Conservation (phyloP, 2,329 filamentous ascomycete genomes). For the Trichoderma atrobrunneum region DNA sequence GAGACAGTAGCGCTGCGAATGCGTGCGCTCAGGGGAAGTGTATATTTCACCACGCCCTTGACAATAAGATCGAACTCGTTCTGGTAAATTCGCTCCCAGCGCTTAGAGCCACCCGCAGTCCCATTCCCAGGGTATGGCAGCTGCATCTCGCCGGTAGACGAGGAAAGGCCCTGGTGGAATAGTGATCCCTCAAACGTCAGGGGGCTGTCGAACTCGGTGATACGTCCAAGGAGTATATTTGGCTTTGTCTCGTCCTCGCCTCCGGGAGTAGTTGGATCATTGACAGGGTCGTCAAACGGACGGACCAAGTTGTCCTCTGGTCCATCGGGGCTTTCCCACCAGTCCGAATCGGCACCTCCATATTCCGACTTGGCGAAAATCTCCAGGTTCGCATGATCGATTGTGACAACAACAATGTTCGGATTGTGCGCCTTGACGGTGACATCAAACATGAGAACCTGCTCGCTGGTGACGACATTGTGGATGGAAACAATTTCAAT, state of each 20-base stretch:
- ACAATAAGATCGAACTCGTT: constrained; percentile 93
- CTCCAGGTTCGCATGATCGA: constrained; percentile 84
- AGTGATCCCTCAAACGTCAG: constrained; percentile 88
- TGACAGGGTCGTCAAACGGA: constrained; percentile 32
- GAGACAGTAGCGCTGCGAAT: constrained; percentile 59
- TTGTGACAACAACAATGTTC: constrained; percentile 83
- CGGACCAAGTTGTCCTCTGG: constrained; percentile 27
- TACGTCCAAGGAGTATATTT: constrained; percentile 88
- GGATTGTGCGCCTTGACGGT: constrained; percentile 86
- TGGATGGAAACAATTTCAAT: constrained; percentile 78
- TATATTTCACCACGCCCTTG: constrained; percentile 85
- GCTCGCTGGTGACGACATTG: constrained; percentile 88
- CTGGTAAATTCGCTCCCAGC: constrained; percentile 87
- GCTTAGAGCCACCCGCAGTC: constrained; percentile 77
- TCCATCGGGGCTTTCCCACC: constrained; percentile 47
- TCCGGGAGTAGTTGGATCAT: constrained; percentile 39
- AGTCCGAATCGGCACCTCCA: constrained; percentile 66
- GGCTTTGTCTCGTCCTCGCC: constrained; percentile 57
- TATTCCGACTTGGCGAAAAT: constrained; percentile 93
- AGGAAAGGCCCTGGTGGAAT: constrained; percentile 68
- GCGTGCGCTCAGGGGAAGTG: constrained; percentile 59
- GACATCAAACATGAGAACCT: constrained; percentile 92
- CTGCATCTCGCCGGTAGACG: constrained; percentile 79
- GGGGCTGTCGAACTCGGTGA: constrained; percentile 82
- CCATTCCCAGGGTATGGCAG: constrained; percentile 81